A percentile compares a stretch with the other conserved stretches of the same genome.
phyloP scores from a whole-genome alignment of 164 flowering plant species.

The Chloranthus sessilifolius region DNA sequence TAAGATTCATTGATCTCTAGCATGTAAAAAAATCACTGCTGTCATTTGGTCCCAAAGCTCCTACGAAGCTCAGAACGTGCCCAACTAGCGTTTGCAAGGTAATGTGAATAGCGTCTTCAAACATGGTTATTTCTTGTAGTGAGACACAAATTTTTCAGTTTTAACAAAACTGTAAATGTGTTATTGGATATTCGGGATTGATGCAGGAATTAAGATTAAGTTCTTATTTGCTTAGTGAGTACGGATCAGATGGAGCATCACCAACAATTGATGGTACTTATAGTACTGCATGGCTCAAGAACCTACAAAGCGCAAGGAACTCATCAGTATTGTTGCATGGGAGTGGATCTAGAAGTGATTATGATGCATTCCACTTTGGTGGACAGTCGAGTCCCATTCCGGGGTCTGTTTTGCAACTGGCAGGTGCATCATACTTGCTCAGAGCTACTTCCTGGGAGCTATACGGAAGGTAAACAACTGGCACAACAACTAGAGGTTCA shows the following conservation, averaged over 20 bases:
- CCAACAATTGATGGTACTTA: constrained; percentile 68
- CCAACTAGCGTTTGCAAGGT: constrained; percentile 88
- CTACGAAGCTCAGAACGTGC: constrained; percentile 64
- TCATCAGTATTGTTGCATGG: constrained; percentile 48
- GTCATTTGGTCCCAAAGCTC: constrained; percentile 93
- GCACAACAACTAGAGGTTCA: too few species aligned
- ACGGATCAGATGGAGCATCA: constrained; percentile 50
- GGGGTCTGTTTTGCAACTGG: constrained; percentile 57
- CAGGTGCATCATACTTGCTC: constrained; percentile 80
- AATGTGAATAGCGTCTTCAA: constrained; percentile 6
- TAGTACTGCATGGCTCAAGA: constrained; percentile 80
- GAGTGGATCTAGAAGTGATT: constrained; percentile 29
- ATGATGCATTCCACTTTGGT: constrained; percentile 44
- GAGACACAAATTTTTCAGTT: background rate
- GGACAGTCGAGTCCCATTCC: constrained; percentile 77
- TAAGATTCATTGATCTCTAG: constrained; percentile 54
- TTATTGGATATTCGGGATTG: too few species aligned
- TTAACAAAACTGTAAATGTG: too few species aligned
- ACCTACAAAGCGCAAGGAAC: constrained; percentile 47
- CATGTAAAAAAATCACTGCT: constrained; percentile 83
- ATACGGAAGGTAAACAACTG: constrained; percentile 97
- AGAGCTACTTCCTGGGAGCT: constrained; percentile 90
- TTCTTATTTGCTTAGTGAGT: constrained; percentile 71
- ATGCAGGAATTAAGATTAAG: constrained; percentile 76
- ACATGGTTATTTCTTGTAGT: background rate